phyloP scores from a whole-genome alignment of 2,329 filamentous ascomycete genomes.

The Ramularia collo-cygni region DNA sequence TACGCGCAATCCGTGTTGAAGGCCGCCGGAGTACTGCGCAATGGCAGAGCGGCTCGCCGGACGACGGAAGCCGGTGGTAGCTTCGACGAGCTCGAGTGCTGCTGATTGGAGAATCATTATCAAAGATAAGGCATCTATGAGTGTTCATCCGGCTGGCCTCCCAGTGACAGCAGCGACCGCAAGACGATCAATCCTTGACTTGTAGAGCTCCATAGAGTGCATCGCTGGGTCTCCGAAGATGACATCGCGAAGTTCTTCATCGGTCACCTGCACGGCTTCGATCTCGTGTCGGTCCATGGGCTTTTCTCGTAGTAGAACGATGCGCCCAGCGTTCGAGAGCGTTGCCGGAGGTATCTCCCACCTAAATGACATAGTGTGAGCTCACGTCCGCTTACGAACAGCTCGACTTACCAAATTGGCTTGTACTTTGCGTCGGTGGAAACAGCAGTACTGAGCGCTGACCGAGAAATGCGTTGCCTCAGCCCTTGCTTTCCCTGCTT shows the following conservation, averaged over 20 bases:
- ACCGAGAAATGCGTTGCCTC: conserved; percentile 8
- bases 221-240: conserved; percentile 77
- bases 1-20: too few relatives aligned
- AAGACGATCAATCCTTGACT: conserved; percentile 61
- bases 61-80: too few relatives aligned
- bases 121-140: too few relatives aligned
- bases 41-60: too few relatives aligned
- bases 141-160: conserved; percentile 7
- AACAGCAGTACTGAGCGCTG: neutral
- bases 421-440: too few relatives aligned
- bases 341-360: conserved; percentile 63
- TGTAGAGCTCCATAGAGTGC: conserved; percentile 75
- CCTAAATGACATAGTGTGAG: conserved; percentile 18
- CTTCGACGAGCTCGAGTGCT: too few relatives aligned
- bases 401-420: too few relatives aligned
- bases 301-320: conserved; percentile 56
- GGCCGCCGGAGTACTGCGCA: too few relatives aligned
- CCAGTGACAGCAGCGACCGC: conserved; percentile 62
- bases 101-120: too few relatives aligned
- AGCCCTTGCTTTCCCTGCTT: conserved; percentile 1
- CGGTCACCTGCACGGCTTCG: conserved; percentile 60
- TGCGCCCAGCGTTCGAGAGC: conserved; percentile 62
- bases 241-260: conserved; percentile 61
- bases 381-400: too few relatives aligned
- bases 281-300: conserved; percentile 44